A percentile compares a stretch with the other conserved stretches of the same genome.
Conservation (phyloP, 441 rosid genomes). For the Populus tomentosa region DNA sequence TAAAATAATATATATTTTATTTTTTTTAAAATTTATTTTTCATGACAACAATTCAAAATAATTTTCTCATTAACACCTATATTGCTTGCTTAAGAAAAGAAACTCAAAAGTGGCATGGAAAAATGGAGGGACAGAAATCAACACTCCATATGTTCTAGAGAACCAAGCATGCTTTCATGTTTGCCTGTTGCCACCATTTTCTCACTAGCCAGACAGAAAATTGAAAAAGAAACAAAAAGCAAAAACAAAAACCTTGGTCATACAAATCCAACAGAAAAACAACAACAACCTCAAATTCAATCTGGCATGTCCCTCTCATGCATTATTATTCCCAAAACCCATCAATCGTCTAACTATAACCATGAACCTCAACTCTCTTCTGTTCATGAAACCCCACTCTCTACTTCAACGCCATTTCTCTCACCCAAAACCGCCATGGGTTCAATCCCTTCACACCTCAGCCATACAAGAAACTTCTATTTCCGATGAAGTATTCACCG, state of each 20-base stretch:
- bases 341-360: neutral
- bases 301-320: neutral
- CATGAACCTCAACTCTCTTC: neutral
- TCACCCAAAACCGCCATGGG: slow-evolving; percentile 31
- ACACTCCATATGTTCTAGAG: neutral
- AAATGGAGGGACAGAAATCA: neutral
- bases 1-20: too few species aligned
- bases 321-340: neutral
- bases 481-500: slow-evolving; percentile 42
- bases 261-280: neutral
- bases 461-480: slow-evolving; percentile 23
- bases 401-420: slow-evolving; percentile 35
- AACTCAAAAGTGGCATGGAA: too few species aligned
- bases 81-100: too few species aligned
- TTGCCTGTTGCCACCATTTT: neutral
- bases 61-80: too few species aligned
- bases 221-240: too few species aligned
- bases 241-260: neutral
- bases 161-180: neutral
- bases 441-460: slow-evolving; percentile 18
- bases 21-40: too few species aligned
- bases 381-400: slow-evolving; percentile 37
- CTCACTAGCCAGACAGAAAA: neutral
- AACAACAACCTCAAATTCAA: neutral
- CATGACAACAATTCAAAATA: too few species aligned